phyloP scores from a whole-genome alignment of 2,329 filamentous ascomycete genomes.

The Ophiostoma fasciatum region DNA sequence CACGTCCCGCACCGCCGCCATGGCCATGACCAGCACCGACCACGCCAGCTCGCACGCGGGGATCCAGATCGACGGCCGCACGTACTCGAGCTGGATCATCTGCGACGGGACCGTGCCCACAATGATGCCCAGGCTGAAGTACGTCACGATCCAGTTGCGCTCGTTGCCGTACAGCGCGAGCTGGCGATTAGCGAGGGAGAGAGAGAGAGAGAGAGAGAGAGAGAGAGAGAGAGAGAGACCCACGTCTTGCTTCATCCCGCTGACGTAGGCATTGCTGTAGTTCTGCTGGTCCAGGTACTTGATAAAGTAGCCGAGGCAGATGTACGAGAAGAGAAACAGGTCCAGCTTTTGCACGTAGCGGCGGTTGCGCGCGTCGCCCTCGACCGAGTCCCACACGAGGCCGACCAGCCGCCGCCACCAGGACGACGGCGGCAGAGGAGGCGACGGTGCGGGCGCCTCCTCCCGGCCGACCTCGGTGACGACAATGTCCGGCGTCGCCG shows the following conservation, averaged over 20 bases:
- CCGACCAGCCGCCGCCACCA: slow-evolving; percentile 7
- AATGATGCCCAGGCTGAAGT: slow-evolving; percentile 33
- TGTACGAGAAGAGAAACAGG: slow-evolving; percentile 7
- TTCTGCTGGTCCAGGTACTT: slow-evolving; percentile 29
- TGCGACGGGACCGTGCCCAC: slow-evolving; percentile 47
- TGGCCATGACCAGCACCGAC: slow-evolving; percentile 16
- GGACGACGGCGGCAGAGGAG: neutral
- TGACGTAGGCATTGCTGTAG: slow-evolving; percentile 25
- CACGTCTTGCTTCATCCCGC: slow-evolving; percentile 31
- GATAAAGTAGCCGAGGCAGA: slow-evolving; percentile 39
- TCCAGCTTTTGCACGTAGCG: slow-evolving; percentile 9
- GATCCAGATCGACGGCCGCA: slow-evolving; percentile 18
- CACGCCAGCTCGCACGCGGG: slow-evolving; percentile 17
- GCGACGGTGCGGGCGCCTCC: neutral
- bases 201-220: neutral
- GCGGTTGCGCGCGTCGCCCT: slow-evolving; percentile 7
- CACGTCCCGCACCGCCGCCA: slow-evolving; percentile 17
- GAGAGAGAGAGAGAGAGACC: slow-evolving; percentile 9
- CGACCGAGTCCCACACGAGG: slow-evolving; percentile 9
- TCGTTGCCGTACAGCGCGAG: slow-evolving; percentile 23
- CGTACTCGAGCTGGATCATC: slow-evolving; percentile 25
- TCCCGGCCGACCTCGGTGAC: neutral
- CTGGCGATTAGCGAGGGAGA: neutral
- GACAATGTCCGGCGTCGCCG: neutral
- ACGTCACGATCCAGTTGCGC: slow-evolving; percentile 22